phyloP scores from a whole-genome alignment of 768 basidiomycete species.

The Suillus variegatus region DNA sequence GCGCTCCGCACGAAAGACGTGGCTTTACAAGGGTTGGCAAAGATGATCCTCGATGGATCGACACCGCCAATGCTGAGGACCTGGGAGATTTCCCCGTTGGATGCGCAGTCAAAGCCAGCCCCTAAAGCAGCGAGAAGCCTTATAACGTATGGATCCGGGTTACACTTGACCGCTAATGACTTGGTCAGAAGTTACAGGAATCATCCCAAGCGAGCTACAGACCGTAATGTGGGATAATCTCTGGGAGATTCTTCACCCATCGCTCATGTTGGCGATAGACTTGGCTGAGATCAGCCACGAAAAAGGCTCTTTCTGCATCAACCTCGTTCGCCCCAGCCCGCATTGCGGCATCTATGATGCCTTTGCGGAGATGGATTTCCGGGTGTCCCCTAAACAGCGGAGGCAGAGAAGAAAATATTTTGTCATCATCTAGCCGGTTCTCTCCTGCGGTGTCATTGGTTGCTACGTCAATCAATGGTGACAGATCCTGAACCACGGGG shows the following conservation, averaged over 20 bases:
- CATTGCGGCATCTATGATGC: constrained; percentile 66
- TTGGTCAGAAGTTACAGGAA: constrained; percentile 28
- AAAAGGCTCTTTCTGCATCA: constrained; percentile 93
- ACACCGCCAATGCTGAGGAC: constrained; percentile 77
- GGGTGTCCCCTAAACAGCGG: constrained; percentile 69
- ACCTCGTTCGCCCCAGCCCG: constrained; percentile 52
- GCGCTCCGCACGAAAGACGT: constrained; percentile 89
- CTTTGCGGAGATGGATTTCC: constrained; percentile 72
- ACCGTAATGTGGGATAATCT: constrained; percentile 96
- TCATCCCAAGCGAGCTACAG: constrained; percentile 30
- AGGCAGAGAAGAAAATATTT: constrained; percentile 63
- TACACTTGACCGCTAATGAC: constrained; percentile 88
- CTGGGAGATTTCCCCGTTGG: constrained; percentile 86
- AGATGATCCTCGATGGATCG: constrained; percentile 83
- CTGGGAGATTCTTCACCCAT: constrained; percentile 76
- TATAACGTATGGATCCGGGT: constrained; percentile 94
- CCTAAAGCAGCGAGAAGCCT: constrained; percentile 89
- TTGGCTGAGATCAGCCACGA: constrained; percentile 89
- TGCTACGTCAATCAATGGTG: constrained; percentile 3
- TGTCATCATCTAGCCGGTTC: constrained; percentile 38
- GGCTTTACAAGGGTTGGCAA: constrained; percentile 99
- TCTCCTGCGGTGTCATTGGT: neutral
- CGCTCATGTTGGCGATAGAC: constrained; percentile 84
- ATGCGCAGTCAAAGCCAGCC: constrained; percentile 96
- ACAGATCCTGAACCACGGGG: constrained; percentile 5